Base-by-base conservation (phyloP, 192 early-diverging fungal genomes). In the Fimicolochytrium jonesii region DNA sequence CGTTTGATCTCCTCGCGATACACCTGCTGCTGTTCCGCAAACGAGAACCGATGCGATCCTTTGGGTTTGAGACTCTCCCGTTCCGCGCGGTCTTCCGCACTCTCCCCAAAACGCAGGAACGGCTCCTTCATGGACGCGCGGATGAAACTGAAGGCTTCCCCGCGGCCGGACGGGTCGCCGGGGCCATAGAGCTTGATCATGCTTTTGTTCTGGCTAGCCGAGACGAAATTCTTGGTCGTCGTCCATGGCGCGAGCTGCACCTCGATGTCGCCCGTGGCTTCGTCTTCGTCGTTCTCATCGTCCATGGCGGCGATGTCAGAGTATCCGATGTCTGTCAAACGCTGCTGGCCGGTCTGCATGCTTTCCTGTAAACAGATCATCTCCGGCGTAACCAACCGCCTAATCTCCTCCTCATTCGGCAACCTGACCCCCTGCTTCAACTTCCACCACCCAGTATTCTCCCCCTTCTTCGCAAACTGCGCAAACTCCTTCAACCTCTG, bases 91-190 rank as follows among this genome's bases (percentile, higher is more conserved):
- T 92, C 91, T 55, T 90, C 86, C 10, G 87, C 84, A 29, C 85
- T 87, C 68, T 93, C 92, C 20, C 91, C 91, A 10, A 86, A 81
- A 20, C 91, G 77, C 64, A 95, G 77, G 61, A 98, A 95, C 52
- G 95, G 95, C 58, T 97, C 96, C 74, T 95, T 97, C 93, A 97
- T 97, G 13, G 89, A 91, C 22, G 91, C 90, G 28, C 94, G 86
- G 61, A 99, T 91, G 72, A 95, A 99, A 79, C 94, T 97, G 64
- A 99, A 97, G 7, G 93, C 96, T 63, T 97, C 94, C 44, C 92
- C 93, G 41, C 82, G 72, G 10, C 93, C 96, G 0, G 94, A 94
- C 5, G 96, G 96, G 73, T 99, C 96, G 50, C 93, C 96, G n/a
- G 88, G 88, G 18, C 96, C 96, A 64, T 90, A 89, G 9, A 99